A percentile compares a stretch with the other conserved stretches of the same genome.
Conservation (phyloP, 140 eudicot species). For the Senecio squalidus region DNA sequence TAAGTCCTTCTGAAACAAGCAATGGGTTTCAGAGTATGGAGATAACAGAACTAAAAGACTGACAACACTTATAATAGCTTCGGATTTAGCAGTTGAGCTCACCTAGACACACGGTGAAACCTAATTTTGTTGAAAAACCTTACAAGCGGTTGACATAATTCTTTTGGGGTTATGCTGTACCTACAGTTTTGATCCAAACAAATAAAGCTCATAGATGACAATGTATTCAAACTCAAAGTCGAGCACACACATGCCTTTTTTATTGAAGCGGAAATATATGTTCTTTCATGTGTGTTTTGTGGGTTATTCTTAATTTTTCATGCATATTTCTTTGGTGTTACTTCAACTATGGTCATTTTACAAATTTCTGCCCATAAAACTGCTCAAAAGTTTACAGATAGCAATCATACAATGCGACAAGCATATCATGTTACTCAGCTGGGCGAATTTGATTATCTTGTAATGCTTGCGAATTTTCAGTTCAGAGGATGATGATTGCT, state of each 20-base stretch:
- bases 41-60: not conserved
- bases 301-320: not conserved
- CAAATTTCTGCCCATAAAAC: no score
- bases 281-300: not conserved
- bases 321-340: not conserved
- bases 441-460: no score
- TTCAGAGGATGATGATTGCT: no score
- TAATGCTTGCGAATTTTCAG: no score
- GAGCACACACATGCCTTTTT: not conserved
- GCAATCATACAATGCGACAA: no score
- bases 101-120: conserved; percentile 1
- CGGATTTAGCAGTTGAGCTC: conserved; percentile 15
- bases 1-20: not conserved
- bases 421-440: no score
- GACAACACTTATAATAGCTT: conserved; percentile 13
- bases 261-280: not conserved
- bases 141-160: conserved; percentile 8
- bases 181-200: conserved; percentile 22
- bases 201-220: conserved; percentile 10
- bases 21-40: not conserved
- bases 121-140: not conserved
- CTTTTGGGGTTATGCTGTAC: conserved; percentile 9
- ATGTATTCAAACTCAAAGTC: not conserved
- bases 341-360: no score
- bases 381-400: no score